phyloP scores from a whole-genome alignment of 1,284 basidiomycete genomes.

The Veloporphyrellus conicus region DNA sequence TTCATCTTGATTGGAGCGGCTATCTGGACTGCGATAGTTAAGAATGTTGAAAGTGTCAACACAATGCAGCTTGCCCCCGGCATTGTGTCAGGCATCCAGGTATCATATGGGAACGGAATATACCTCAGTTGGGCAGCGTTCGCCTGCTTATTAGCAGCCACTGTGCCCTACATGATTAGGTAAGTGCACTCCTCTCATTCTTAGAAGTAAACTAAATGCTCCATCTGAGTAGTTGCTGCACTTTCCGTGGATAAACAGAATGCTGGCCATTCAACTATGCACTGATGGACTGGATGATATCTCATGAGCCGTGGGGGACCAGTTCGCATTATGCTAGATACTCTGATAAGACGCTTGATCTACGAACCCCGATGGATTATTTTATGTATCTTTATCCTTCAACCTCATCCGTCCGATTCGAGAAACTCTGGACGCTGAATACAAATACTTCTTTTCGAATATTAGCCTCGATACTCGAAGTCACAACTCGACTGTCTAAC shows the following conservation, averaged over 20 bases:
- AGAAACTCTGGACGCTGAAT: neutral
- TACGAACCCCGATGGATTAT: slow-evolving; percentile 13
- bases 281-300: slow-evolving; percentile 19
- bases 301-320: slow-evolving; percentile 5
- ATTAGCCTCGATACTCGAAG: neutral
- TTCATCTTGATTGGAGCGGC: slow-evolving; percentile 65
- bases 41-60: slow-evolving; percentile 60
- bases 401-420: neutral
- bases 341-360: slow-evolving; percentile 2
- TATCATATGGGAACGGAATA: slow-evolving; percentile 58
- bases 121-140: slow-evolving; percentile 70
- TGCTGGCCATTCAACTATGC: slow-evolving; percentile 27
- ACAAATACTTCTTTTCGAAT: neutral
- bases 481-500: neutral
- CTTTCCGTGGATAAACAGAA: slow-evolving; percentile 58
- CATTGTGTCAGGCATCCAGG: slow-evolving; percentile 55
- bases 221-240: slow-evolving; percentile 50
- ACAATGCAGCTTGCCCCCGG: slow-evolving; percentile 41
- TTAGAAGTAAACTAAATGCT: slow-evolving; percentile 9
- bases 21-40: slow-evolving; percentile 73
- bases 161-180: slow-evolving; percentile 72
- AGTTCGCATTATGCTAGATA: slow-evolving; percentile 6
- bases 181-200: slow-evolving; percentile 25
- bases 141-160: slow-evolving; percentile 56
- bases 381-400: slow-evolving; percentile 26